Base-by-base conservation (phyloP, 176 grass and related monocot species). In the Triticum monococcum region DNA sequence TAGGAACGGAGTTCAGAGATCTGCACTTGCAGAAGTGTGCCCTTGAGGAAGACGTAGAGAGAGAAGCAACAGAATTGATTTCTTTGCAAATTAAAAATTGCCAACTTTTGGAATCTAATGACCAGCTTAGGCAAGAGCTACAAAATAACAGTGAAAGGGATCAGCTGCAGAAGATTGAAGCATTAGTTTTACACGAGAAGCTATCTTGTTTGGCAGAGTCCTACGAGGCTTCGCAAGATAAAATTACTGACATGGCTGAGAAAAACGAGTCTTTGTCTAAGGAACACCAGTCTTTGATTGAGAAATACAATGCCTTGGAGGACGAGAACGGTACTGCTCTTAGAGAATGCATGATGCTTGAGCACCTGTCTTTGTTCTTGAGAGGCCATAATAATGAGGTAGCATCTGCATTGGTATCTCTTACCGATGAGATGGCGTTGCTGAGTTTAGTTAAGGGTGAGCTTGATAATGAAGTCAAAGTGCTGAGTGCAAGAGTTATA, bases 381-480 rank as follows among this genome's bases (percentile, higher is more conserved):
- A 89, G 81, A 77, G 84, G 90, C 50, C 96, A 96, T 84, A 90
- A 89, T 85, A 88, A 87, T 79, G 93, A 98, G 87, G 91, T 91
- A 89, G 74, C 84, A 75, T 87, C 89, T 72, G 84, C 91, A 73
- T 86, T 96, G 79, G 66, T 62, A 75, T 91, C 83, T 63, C 83
- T 94, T 64, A 96, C 81, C 1, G 69, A 96, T 87, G 87, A 98
- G 85, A 84, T 94, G 83, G 76, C 50, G 60, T 91, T 89, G 72
- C 80, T 98, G 54, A 83, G 85, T 90, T 87, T 89, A 78, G 86
- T 78, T 75, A 94, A 90, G 60, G 86, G 61, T 8, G 81, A 91
- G 43, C 80, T 91, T 80, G 86, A 86, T 78, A 50, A 67, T 4
- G 17, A 89, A 68, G 75, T 85, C 63, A 79, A 80, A 73, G 81